These are phyloP conservation scores for Aspergillus coremiiformis DNA, from an alignment of 495 filamentous ascomycete genomes.

Conservation along the genomic window DNA sequence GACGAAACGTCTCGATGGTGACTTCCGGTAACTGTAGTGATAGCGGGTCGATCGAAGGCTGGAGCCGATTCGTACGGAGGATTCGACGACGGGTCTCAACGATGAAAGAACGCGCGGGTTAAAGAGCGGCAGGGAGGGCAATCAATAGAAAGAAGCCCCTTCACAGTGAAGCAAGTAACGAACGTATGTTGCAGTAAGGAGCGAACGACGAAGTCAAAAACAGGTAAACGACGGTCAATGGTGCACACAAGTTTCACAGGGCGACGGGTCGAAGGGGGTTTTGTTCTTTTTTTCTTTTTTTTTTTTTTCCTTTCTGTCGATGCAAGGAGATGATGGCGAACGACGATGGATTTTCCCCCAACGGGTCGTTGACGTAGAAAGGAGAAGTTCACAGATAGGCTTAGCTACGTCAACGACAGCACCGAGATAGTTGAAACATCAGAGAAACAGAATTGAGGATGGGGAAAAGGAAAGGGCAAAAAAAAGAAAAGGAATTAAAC, in stretches of 20 bases:
- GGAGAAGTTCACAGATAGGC: constrained; percentile 2
- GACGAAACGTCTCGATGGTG: not conserved
- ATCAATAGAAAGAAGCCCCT: constrained; percentile 7
- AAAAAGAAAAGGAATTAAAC: constrained; percentile 14
- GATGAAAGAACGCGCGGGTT: not conserved
- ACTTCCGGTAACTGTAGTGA: not conserved
- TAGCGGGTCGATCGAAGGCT: not conserved
- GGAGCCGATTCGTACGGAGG: not conserved
- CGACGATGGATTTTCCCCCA: constrained; percentile 16
- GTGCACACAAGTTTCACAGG: too few relatives aligned
- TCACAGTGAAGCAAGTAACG: constrained; percentile 17
- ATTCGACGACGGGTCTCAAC: not conserved
- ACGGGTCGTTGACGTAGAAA: constrained; percentile 22
- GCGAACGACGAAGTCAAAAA: constrained; percentile 29
- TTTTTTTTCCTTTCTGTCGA: constrained; percentile 2
- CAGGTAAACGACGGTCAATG: too few relatives aligned
- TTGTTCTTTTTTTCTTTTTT: too few relatives aligned
- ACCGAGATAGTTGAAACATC: constrained; percentile 27
- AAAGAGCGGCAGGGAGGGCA: constrained; percentile 38
- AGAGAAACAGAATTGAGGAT: constrained; percentile 7
- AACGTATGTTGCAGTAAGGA: constrained; percentile 37
- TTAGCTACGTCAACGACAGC: constrained; percentile 27
- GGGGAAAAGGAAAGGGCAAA: not conserved
- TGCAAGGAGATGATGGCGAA: constrained; percentile 23
- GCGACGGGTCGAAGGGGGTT: too few relatives aligned